Percentiles rank a stretch among this genome's conserved stretches.
Conservation (phyloP, 2,329 filamentous ascomycete genomes). For the Myriangium duriaei region DNA sequence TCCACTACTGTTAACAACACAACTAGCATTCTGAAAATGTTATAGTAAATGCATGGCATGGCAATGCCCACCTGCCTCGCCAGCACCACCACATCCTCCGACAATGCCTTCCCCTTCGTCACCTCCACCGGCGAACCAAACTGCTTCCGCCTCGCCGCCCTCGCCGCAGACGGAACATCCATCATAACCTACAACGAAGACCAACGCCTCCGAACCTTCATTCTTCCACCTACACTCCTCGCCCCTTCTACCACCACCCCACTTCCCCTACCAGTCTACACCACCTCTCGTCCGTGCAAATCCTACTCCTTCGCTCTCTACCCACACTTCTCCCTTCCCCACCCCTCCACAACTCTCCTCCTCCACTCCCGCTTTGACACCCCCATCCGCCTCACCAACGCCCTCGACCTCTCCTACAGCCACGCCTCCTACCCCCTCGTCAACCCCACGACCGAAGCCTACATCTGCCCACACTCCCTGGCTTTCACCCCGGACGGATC, state of each 20-base stretch:
- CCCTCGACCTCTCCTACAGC: constrained; percentile 32
- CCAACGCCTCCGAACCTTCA: constrained; percentile 39
- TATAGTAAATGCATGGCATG: too few relatives aligned
- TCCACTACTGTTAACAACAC: background rate
- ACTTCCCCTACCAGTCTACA: constrained; percentile 33
- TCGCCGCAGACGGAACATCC: constrained; percentile 43
- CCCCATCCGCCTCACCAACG: constrained; percentile 45
- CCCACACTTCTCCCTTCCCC: constrained; percentile 41
- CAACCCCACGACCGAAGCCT: constrained; percentile 43
- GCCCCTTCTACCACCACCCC: constrained; percentile 19
- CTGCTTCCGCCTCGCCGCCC: constrained; percentile 35
- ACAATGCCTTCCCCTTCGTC: constrained; percentile 1
- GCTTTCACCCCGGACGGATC: constrained; percentile 37
- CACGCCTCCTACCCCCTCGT: constrained; percentile 44
- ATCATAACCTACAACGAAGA: constrained; percentile 42
- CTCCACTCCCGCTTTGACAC: constrained; percentile 41
- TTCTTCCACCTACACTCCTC: constrained; percentile 40
- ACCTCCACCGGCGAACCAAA: constrained; percentile 16
- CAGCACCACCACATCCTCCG: background rate
- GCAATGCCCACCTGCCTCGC: background rate
- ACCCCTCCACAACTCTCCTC: constrained; percentile 37
- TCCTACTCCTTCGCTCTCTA: constrained; percentile 36
- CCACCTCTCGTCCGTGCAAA: constrained; percentile 36
- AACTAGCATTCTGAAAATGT: too few relatives aligned
- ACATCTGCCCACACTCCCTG: constrained; percentile 43